phyloP scores from a whole-genome alignment of 106 monocot genomes.

The Posidonia australis region DNA sequence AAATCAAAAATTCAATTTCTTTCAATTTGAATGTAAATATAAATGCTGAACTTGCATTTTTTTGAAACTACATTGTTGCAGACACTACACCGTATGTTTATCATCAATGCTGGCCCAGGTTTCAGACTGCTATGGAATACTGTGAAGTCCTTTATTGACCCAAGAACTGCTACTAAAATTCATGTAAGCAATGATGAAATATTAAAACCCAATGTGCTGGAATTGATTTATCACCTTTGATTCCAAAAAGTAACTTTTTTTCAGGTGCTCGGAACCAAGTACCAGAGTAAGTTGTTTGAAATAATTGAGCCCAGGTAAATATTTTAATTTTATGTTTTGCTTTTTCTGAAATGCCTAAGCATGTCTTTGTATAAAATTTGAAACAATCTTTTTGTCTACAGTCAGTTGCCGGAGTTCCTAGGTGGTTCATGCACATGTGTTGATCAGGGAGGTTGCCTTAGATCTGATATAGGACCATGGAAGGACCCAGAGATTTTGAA shows the following conservation, averaged over 20 bases:
- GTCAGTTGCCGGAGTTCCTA: constrained; percentile 82
- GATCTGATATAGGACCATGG: constrained; percentile 86
- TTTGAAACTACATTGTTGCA: constrained; percentile 2
- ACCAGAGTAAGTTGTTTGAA: constrained; percentile 54
- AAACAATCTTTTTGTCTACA: constrained; percentile 4
- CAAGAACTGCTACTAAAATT: constrained; percentile 70
- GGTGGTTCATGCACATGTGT: constrained; percentile 83
- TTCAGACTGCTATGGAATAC: constrained; percentile 69
- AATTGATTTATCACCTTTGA: not conserved
- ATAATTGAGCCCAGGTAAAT: constrained; percentile 54
- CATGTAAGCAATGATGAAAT: constrained; percentile 21
- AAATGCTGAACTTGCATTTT: too few species aligned
- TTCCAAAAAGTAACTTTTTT: not conserved
- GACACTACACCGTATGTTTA: constrained; percentile 55
- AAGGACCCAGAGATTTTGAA: constrained; percentile 63
- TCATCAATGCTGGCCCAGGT: constrained; percentile 67
- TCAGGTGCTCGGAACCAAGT: constrained; percentile 67
- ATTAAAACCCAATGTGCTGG: too few species aligned
- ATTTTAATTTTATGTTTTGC: not conserved
- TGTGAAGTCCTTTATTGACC: constrained; percentile 70
- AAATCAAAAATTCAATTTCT: too few species aligned
- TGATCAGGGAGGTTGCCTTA: constrained; percentile 73
- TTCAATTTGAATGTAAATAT: too few species aligned
- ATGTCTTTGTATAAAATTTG: not conserved
- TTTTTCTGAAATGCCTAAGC: not conserved